phyloP scores from a whole-genome alignment of 352 stramenopile genomes.

The Pythium phragmitis region DNA sequence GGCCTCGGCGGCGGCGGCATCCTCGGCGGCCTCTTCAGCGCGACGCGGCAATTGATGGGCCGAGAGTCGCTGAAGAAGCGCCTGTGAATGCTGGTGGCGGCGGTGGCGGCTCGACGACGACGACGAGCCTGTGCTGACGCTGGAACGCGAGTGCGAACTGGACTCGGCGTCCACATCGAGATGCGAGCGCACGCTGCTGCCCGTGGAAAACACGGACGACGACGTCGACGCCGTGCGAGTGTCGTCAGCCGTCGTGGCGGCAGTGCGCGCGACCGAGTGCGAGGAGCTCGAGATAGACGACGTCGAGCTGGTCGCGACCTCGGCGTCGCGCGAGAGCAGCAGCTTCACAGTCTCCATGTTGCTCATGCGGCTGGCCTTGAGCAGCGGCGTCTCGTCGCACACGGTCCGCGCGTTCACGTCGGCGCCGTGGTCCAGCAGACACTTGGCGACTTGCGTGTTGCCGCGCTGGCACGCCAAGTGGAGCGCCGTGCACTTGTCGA shows the following conservation, averaged over 20 bases:
- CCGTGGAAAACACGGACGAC: slow-evolving; percentile 27
- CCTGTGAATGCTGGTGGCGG: slow-evolving; percentile 8
- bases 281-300: slow-evolving; percentile 16
- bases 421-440: slow-evolving; percentile 65
- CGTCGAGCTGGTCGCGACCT: slow-evolving; percentile 20
- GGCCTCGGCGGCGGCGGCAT: not conserved
- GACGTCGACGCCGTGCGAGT: slow-evolving; percentile 24
- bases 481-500: slow-evolving; percentile 65
- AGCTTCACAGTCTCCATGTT: slow-evolving; percentile 79
- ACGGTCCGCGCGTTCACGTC: slow-evolving; percentile 63
- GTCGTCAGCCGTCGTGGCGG: slow-evolving; percentile 8
- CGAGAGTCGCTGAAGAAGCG: slow-evolving; percentile 7
- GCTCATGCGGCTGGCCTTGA: slow-evolving; percentile 84
- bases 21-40: not conserved
- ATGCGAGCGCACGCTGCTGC: slow-evolving; percentile 19
- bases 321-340: slow-evolving; percentile 51
- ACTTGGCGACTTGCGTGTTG: slow-evolving; percentile 67
- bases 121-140: not conserved
- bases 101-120: slow-evolving; percentile 6
- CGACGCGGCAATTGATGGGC: slow-evolving; percentile 16
- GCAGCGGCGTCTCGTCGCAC: slow-evolving; percentile 62
- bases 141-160: not conserved
- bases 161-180: slow-evolving; percentile 3
- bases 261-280: not conserved
- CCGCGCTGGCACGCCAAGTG: slow-evolving; percentile 78